Evolutionary conservation across 2,329 filamentous ascomycete species (phyloP).

Genomic region (Exophiala phaeomuriformis): DNA sequence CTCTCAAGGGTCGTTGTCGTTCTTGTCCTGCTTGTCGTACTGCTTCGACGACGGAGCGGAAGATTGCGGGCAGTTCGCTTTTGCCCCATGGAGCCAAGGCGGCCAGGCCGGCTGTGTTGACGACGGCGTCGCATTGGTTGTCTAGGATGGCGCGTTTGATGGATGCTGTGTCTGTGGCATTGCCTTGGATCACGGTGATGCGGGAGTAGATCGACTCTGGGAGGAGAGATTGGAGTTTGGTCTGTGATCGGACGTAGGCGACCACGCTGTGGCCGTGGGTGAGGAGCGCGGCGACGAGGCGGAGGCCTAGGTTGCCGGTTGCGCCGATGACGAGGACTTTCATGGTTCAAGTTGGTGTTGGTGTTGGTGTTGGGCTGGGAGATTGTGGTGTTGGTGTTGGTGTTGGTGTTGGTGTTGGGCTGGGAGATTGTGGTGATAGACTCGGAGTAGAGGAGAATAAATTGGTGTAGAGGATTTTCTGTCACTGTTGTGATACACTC

Average conservation of each 20-base stretch:
- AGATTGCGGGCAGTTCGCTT: slow-evolving; percentile 34
- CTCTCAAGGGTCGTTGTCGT: slow-evolving; percentile 32
- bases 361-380: too few species aligned
- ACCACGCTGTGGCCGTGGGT: slow-evolving; percentile 34
- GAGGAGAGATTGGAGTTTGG: slow-evolving; percentile 35
- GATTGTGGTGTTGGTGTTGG: too few species aligned
- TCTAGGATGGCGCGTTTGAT: slow-evolving; percentile 35
- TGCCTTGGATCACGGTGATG: slow-evolving; percentile 34
- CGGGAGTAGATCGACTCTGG: slow-evolving; percentile 30
- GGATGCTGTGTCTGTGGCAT: slow-evolving; percentile 33
- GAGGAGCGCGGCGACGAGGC: slow-evolving; percentile 33
- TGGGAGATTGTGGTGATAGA: too few species aligned
- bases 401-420: too few species aligned
- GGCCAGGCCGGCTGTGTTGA: slow-evolving; percentile 37
- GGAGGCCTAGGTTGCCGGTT: slow-evolving; percentile 36
- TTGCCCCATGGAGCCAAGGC: slow-evolving; percentile 35
- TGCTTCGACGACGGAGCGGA: slow-evolving; percentile 32
- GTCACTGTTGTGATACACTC: too few species aligned
- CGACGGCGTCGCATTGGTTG: slow-evolving; percentile 35
- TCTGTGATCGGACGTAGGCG: slow-evolving; percentile 35
- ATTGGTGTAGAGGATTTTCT: too few species aligned
- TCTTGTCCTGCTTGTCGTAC: slow-evolving; percentile 32
- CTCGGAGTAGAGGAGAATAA: too few species aligned
- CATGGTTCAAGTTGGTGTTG: slow-evolving; percentile 27
- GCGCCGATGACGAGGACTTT: slow-evolving; percentile 37